phyloP scores from a whole-genome alignment of 305 asterid genomes.

The Fraxinus xanthoxyloides region DNA sequence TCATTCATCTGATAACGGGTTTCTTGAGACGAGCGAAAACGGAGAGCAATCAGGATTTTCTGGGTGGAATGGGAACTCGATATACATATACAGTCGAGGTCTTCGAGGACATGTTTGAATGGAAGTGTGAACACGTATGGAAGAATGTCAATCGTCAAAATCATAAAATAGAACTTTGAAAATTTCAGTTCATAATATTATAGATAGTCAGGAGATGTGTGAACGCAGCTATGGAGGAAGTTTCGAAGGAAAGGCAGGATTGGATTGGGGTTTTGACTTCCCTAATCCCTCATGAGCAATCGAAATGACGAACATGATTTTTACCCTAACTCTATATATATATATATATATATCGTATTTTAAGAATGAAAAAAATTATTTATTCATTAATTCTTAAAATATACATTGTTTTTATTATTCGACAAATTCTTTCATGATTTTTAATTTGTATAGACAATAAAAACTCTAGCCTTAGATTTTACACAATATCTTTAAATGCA shows the following conservation, averaged over 20 bases:
- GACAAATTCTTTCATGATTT: background rate
- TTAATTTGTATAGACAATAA: too few species aligned
- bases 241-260: background rate
- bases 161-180: slow-evolving; percentile 18
- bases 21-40: slow-evolving; percentile 5
- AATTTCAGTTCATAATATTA: slow-evolving; percentile 11
- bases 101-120: slow-evolving; percentile 21
- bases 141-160: slow-evolving; percentile 20
- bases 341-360: too few species aligned
- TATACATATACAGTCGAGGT: slow-evolving; percentile 10
- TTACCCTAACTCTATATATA: too few species aligned
- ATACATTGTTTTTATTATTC: background rate
- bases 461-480: too few species aligned
- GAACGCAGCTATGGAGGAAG: slow-evolving; percentile 17
- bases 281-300: background rate
- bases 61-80: background rate
- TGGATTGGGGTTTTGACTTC: background rate
- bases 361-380: too few species aligned
- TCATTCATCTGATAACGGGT: slow-evolving; percentile 26
- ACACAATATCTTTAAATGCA: too few species aligned
- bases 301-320: background rate
- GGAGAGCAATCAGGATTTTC: slow-evolving; percentile 14
- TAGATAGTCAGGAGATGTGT: background rate
- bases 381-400: background rate
- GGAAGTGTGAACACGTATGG: slow-evolving; percentile 28